Conservation (phyloP, 331 rosid species). For the Cydonia oblonga region DNA sequence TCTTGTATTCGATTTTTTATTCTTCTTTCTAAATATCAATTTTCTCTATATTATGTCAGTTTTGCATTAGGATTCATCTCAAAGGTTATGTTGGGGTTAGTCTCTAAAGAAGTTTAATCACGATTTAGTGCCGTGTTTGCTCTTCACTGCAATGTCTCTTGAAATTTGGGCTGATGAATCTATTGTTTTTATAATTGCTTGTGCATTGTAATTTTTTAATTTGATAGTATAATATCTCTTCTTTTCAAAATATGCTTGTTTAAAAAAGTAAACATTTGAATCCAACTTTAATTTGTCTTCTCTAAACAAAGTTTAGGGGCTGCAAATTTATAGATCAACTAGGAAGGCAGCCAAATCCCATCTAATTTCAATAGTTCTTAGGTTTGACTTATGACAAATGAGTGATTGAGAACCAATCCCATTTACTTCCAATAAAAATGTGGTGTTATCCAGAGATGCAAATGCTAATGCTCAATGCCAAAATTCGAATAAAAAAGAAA, state of each 20-base stretch:
- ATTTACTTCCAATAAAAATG: too few relatives aligned
- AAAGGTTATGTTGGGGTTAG: neutral
- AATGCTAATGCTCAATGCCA: neutral
- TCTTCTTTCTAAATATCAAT: too few relatives aligned
- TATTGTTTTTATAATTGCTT: neutral
- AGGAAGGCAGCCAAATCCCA: neutral
- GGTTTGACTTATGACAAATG: neutral
- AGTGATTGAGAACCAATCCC: neutral
- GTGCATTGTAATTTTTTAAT: neutral
- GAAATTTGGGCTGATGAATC: neutral
- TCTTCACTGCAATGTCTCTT: too few relatives aligned
- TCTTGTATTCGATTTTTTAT: neutral
- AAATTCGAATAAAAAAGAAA: neutral
- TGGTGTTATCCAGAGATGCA: too few relatives aligned
- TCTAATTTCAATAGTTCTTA: neutral
- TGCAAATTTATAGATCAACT: neutral
- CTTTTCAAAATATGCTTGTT: neutral
- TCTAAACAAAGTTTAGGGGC: neutral
- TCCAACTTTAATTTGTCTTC: neutral
- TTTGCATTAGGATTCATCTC: neutral
- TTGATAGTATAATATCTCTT: neutral
- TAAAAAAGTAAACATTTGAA: neutral
- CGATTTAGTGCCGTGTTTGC: too few relatives aligned
- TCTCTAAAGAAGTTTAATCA: neutral
- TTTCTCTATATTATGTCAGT: neutral